Conservation (phyloP, 176 grass and related monocot genomes). For the Cenchrus americanus region DNA sequence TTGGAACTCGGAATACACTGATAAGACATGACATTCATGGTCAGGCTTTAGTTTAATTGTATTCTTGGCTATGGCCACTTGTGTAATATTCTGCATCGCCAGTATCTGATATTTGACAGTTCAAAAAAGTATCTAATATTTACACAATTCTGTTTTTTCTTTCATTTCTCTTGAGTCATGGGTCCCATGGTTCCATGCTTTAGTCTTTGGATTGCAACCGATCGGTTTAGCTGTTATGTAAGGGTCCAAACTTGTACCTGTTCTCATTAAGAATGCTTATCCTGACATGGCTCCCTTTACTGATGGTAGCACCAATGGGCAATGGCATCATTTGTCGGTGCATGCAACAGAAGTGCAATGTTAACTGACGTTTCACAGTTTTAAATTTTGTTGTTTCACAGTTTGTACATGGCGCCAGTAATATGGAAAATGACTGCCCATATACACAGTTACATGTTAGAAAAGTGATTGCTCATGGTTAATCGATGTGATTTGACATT, state of each 20-base stretch:
- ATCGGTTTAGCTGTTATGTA: slow-evolving; percentile 2
- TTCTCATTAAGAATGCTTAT: neutral
- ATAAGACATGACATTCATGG: neutral
- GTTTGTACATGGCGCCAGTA: slow-evolving; percentile 9
- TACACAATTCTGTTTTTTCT: neutral
- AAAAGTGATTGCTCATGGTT: neutral
- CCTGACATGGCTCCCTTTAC: neutral
- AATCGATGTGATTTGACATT: slow-evolving; percentile 1
- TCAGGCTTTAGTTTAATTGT: slow-evolving; percentile 12
- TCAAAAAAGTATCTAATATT: neutral
- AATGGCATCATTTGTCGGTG: neutral
- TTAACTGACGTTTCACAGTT: neutral
- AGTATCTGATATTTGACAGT: neutral
- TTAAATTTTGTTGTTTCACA: neutral
- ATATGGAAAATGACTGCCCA: slow-evolving; percentile 5
- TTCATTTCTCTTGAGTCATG: neutral
- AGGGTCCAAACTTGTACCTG: neutral
- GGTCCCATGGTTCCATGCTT: neutral
- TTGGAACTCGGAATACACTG: neutral
- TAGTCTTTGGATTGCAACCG: neutral
- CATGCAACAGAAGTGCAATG: neutral
- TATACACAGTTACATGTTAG: neutral
- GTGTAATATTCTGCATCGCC: neutral
- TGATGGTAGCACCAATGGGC: neutral
- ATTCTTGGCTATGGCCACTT: neutral